These are phyloP conservation scores for Saitozyma podzolica DNA, from an alignment of 768 basidiomycete species.

Conservation along the genomic window DNA sequence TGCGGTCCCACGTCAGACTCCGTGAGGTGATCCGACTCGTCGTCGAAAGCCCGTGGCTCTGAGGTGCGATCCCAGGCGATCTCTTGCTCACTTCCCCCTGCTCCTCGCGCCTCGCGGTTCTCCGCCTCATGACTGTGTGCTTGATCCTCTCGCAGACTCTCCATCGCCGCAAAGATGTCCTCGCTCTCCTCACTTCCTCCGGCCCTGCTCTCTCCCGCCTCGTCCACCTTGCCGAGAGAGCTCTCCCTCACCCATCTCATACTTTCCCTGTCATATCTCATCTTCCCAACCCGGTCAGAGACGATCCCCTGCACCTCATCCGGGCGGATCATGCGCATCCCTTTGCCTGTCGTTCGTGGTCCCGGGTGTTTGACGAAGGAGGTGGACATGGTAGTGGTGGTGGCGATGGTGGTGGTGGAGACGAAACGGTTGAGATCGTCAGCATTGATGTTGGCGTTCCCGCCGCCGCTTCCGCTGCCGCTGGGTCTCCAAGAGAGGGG, in stretches of 20 bases:
- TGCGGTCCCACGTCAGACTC: background rate
- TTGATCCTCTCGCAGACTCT: constrained; percentile 60
- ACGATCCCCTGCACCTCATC: constrained; percentile 68
- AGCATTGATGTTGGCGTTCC: background rate
- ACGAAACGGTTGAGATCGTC: constrained; percentile 81
- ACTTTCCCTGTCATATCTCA: constrained; percentile 79
- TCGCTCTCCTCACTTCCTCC: constrained; percentile 45
- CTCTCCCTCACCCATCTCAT: constrained; percentile 82
- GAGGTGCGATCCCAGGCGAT: background rate
- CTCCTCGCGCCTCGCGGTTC: background rate
- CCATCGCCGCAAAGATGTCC: constrained; percentile 89
- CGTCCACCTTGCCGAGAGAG: constrained; percentile 22
- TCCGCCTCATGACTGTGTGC: background rate
- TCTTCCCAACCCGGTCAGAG: constrained; percentile 77
- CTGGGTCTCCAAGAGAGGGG: no score
- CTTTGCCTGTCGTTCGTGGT: constrained; percentile 23
- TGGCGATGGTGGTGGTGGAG: constrained; percentile 79
- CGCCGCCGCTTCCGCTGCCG: no score
- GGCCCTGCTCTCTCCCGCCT: constrained; percentile 27
- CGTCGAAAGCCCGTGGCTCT: background rate
- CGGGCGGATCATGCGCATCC: constrained; percentile 71
- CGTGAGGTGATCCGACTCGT: background rate
- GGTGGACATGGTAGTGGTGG: constrained; percentile 62
- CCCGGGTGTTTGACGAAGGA: constrained; percentile 71
- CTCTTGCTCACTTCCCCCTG: background rate